A percentile compares a stretch with the other conserved stretches of the same genome.
These are phyloP conservation scores for Lithohypha guttulata DNA, from an alignment of 2,329 filamentous ascomycete species.

Conservation along the genomic window DNA sequence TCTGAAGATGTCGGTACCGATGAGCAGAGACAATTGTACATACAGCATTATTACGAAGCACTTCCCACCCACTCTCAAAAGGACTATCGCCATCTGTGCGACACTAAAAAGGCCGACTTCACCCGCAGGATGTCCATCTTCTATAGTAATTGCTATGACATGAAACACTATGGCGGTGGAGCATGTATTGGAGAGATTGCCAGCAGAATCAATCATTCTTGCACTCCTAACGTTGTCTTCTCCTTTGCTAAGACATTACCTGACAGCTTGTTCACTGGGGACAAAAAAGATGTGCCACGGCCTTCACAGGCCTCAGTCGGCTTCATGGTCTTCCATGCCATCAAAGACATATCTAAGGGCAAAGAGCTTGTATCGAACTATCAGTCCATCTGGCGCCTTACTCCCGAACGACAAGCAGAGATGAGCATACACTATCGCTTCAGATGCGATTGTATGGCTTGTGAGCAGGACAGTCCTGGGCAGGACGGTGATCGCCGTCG, in stretches of 20 bases:
- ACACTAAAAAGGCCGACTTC: constrained; percentile 16
- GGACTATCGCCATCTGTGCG: constrained; percentile 14
- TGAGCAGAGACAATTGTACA: constrained; percentile 7
- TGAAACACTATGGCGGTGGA: constrained; percentile 10
- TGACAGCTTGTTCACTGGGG: background rate
- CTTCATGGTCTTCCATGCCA: constrained; percentile 16
- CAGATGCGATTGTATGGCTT: constrained; percentile 18
- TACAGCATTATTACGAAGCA: constrained; percentile 6
- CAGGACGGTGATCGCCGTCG: constrained; percentile 16
- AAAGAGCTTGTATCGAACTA: constrained; percentile 19
- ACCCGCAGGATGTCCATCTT: constrained; percentile 16
- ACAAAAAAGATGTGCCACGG: no score
- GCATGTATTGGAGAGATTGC: constrained; percentile 16
- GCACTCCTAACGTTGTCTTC: constrained; percentile 19
- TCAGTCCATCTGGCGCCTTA: constrained; percentile 13
- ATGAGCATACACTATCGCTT: constrained; percentile 19
- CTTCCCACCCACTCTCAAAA: constrained; percentile 12
- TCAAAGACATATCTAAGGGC: constrained; percentile 16
- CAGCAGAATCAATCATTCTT: constrained; percentile 19
- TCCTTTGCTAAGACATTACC: constrained; percentile 12
- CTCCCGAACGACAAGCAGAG: constrained; percentile 10
- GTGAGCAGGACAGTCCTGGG: constrained; percentile 17
- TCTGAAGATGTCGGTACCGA: constrained; percentile 12
- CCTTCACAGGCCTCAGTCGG: no score
- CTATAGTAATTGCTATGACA: constrained; percentile 21